A percentile compares a stretch with the other conserved stretches of the same genome.
Evolutionary conservation across 2,329 filamentous ascomycete species (phyloP).

Genomic region (Cercospora citrullina): DNA sequence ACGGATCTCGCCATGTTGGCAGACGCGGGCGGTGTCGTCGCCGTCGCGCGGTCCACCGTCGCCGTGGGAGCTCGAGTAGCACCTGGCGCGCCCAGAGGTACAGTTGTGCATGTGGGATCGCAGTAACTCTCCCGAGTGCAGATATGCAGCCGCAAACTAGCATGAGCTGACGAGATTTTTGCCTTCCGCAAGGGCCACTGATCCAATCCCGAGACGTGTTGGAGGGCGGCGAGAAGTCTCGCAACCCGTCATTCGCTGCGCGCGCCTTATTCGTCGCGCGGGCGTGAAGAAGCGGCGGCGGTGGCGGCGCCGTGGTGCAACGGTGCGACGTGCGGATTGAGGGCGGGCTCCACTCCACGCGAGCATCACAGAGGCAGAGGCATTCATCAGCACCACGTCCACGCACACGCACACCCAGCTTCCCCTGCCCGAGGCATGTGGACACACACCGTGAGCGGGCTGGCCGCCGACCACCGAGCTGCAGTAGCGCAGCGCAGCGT

Average conservation of each 20-base stretch:
- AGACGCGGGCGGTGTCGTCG: background rate
- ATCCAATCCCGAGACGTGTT: background rate
- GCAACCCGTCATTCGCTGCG: background rate
- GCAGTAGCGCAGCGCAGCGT: background rate
- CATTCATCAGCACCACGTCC: background rate
- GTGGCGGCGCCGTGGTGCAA: background rate
- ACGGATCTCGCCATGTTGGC: background rate
- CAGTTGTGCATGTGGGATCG: slow-evolving; percentile 8
- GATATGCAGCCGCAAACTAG: slow-evolving; percentile 16
- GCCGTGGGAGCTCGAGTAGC: background rate
- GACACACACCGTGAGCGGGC: background rate
- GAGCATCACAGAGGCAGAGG: background rate
- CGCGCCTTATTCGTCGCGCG: background rate
- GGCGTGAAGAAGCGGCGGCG: background rate
- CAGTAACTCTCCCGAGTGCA: slow-evolving; percentile 17
- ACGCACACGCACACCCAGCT: background rate
- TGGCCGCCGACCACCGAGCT: background rate
- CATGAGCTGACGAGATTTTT: slow-evolving; percentile 17
- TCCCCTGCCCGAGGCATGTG: background rate
- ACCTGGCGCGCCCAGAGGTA: background rate
- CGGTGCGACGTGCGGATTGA: background rate
- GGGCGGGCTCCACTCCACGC: background rate
- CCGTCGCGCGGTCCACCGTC: background rate
- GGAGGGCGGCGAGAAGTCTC: background rate
- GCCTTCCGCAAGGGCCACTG: slow-evolving; percentile 11